Base-by-base conservation (phyloP, 2,329 filamentous ascomycete species). In the Monilinia aucupariae region DNA sequence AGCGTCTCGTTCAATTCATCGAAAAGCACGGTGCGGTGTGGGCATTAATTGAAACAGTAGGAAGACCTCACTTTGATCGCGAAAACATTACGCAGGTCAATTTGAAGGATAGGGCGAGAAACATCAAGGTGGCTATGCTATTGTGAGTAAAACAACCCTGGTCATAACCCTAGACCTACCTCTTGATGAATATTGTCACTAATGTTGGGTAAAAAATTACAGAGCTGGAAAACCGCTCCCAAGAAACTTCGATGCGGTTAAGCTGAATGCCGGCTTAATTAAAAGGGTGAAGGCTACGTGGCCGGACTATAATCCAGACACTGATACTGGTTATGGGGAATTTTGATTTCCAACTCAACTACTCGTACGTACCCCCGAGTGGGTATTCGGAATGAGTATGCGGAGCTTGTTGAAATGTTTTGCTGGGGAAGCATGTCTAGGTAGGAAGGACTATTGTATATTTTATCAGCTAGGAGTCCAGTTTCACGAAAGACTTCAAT, bases 101-200 rank as follows among this genome's bases (percentile, higher is more conserved):
- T 51, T 65, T 85, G 9, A 83, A 82, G 67, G 81, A 83, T 66
- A 79, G 78, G 64, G 82, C 81, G 4, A 76, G 83, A 58, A 84
- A 83, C 64, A 72, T 85, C 63, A 82, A 81, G 69, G 73, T 77
- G 48, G 73, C 73, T 9, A 77, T 70, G 59, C 60, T 80, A 3
- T 77, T 76, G 78, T 80, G 70, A 72, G 76, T 75, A 25, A 30
- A 55, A 43, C n/a, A 55, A 43, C 52, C 52, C 52, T 54, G 17
- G 41, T n/a, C 52, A 22, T 43, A n/a, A 54, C 39, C 25, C 20
- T 30, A 55, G 15, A 15, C 13, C 37, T 39, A 47, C 10, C 54
- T 32, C 6, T 20, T 15, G 32, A n/a, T 13, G n/a, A 4, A 53
- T 3, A 32, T 32, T 7, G 12, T 1, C 22, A 47, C 27, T 58